Percentiles rank a stretch among this genome's conserved stretches.
These are phyloP conservation scores for Batrachochytrium dendrobatidis DNA, from an alignment of 371 early-diverging fungal genomes.

Conservation along the genomic window DNA sequence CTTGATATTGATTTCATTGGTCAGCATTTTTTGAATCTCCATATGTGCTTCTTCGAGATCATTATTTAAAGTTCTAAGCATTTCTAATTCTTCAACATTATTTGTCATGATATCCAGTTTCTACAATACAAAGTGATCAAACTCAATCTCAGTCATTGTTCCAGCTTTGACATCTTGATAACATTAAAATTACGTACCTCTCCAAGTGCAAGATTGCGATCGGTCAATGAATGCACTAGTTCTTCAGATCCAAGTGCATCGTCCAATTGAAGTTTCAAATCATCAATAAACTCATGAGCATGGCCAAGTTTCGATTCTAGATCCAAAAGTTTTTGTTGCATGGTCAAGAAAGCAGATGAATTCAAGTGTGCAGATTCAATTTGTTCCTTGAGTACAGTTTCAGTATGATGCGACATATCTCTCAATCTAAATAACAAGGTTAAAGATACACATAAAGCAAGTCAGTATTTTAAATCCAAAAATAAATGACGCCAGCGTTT, in stretches of 20 bases:
- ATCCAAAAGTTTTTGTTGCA: no score
- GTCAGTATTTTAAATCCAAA: not conserved
- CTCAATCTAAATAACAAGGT: conserved; percentile 20
- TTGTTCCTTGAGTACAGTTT: not conserved
- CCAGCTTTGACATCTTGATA: no score
- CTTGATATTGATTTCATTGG: conserved; percentile 25
- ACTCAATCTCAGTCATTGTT: no score
- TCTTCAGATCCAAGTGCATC: conserved; percentile 75
- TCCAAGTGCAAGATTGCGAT: conserved; percentile 65
- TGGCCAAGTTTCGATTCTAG: conserved; percentile 44
- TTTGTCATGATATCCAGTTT: not conserved
- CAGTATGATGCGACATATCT: not conserved
- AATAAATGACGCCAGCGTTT: not conserved
- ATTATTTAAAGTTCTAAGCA: not conserved
- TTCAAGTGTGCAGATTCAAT: no score
- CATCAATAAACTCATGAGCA: conserved; percentile 67
- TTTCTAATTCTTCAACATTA: not conserved
- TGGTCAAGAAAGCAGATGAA: no score
- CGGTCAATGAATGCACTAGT: conserved; percentile 68
- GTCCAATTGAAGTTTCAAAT: conserved; percentile 74
- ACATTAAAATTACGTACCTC: conserved; percentile 38
- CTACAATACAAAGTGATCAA: no score
- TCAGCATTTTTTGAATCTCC: not conserved
- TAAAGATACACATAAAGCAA: no score
- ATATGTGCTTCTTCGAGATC: conserved; percentile 1